Percentiles rank a stretch among this genome's conserved stretches.
These are phyloP conservation scores for Cladorrhinum sp. DNA, from an alignment of 2,329 filamentous ascomycete species.

Conservation along the genomic window DNA sequence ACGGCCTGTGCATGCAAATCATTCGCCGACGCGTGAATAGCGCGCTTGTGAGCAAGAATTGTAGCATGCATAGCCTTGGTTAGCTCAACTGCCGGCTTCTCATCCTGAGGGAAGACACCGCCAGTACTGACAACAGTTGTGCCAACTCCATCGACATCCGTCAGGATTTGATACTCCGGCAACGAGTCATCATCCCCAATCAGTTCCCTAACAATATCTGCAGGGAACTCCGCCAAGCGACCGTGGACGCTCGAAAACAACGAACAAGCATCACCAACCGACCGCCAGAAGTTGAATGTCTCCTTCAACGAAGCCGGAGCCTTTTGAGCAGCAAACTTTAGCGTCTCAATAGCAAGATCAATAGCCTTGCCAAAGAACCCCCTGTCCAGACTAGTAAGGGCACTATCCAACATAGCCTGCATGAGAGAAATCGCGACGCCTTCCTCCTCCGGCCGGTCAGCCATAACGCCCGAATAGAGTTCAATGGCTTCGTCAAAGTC, in stretches of 20 bases:
- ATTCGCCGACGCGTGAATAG: conserved; percentile 67
- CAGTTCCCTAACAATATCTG: conserved; percentile 54
- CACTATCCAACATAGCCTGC: conserved; percentile 82
- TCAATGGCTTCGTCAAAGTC: conserved; percentile 79
- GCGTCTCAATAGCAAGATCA: conserved; percentile 64
- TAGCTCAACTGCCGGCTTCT: conserved; percentile 49
- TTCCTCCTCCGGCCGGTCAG: conserved; percentile 67
- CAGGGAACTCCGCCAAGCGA: conserved; percentile 61
- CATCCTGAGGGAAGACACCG: conserved; percentile 45
- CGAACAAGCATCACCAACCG: conserved; percentile 81
- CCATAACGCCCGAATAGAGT: conserved; percentile 72
- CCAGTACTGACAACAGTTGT: conserved; percentile 45
- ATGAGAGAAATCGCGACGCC: conserved; percentile 84
- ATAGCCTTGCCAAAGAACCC: conserved; percentile 84
- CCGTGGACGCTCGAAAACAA: conserved; percentile 78
- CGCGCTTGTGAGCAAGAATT: conserved; percentile 84
- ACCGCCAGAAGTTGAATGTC: conserved; percentile 95
- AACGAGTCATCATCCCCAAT: conserved; percentile 53
- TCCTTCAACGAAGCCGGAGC: conserved; percentile 60
- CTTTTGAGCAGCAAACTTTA: conserved; percentile 60
- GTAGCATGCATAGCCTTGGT: conserved; percentile 64
- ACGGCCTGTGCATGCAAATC: conserved; percentile 88
- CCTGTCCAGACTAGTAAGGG: conserved; percentile 71
- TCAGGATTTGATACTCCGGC: conserved; percentile 58
- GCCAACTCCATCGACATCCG: conserved; percentile 65